Evolutionary conservation across 2,329 filamentous ascomycete species (phyloP), one percentile per base, ranked within the genome.

Genomic region (Venturia effusa): DNA sequence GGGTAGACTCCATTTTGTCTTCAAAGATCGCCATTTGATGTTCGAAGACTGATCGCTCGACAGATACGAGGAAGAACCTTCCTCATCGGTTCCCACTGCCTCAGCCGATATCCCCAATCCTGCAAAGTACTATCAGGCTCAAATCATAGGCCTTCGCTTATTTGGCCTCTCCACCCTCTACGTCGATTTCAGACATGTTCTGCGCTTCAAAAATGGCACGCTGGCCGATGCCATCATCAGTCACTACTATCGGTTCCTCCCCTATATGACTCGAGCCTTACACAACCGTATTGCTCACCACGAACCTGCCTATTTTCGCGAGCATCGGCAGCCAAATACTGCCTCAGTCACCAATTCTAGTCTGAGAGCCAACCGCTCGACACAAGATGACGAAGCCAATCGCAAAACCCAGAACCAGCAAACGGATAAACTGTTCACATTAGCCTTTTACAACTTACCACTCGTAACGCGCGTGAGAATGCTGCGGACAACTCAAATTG

Each of bases 231-330:
- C 91, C 61, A 88, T 97, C 67, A 88, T 92, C 68, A 87, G 86
- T 70, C 89, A 95, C 72, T 97, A 97, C 80, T 97, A 97, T 76
- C 90, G 94, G 68, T 96, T 96, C 74, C 82, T 95, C 30, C 94
- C 94, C 2, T 99, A 94, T 74, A 84, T 99, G 71, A 91, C 89
- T 27, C 86, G 89, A 67, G 92, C 88, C 32, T 80, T 99, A 54
- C 92, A 99, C 78, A 95, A 92, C 71, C 85, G 96, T 76, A 95
- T 99, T 70, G 88, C 90, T 68, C 96, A 96, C 77, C 88, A 97
- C 77, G 93, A 97, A 75, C 90, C 94, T 5, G 84, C 89, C 72
- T 99, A 97, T 78, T 97, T 96, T 78, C 85, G 90, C 69, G 89
- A 95, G 71, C 93, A 97, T 79, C 86, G 91, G 62, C 92, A 96